Evolutionary conservation across 805 yeast species (phyloP).

Genomic region (Maudiozyma pseudohumilis): DNA sequence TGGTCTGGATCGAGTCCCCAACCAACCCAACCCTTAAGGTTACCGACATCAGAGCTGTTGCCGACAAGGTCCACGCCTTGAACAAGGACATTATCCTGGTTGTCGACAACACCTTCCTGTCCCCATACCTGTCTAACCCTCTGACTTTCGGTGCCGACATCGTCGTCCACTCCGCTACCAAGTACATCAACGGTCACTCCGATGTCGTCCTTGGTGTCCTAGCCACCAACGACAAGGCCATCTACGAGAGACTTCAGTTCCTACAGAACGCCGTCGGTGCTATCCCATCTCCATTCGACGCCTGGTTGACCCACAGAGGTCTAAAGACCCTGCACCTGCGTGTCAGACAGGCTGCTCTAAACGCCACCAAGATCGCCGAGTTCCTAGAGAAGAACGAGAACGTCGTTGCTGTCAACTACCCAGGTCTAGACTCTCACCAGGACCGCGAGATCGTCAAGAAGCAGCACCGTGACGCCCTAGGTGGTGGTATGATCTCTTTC

Average conservation of each 20-base stretch:
- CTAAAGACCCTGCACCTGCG: constrained; percentile 78
- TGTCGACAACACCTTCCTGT: constrained; percentile 82
- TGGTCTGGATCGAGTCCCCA: constrained; percentile 86
- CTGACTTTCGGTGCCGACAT: constrained; percentile 75
- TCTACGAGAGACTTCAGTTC: constrained; percentile 59
- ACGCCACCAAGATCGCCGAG: constrained; percentile 64
- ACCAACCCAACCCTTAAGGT: constrained; percentile 78
- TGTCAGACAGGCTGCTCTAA: constrained; percentile 54
- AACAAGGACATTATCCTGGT: constrained; percentile 50
- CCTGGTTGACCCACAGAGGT: constrained; percentile 91
- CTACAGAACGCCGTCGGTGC: constrained; percentile 86
- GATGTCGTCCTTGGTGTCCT: constrained; percentile 84
- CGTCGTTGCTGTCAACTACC: constrained; percentile 69
- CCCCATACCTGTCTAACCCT: constrained; percentile 83
- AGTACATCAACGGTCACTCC: constrained; percentile 86
- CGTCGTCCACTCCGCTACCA: constrained; percentile 82
- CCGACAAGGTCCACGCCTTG: constrained; percentile 42
- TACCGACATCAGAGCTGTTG: constrained; percentile 62
- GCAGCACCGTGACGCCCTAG: constrained; percentile 77
- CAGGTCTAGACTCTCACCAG: constrained; percentile 62
- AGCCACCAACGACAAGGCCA: constrained; percentile 52
- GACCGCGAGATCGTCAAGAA: constrained; percentile 52
- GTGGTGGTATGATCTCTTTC: constrained; percentile 89
- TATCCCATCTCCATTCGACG: constrained; percentile 81
- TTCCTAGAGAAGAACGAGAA: constrained; percentile 39